phyloP scores from a whole-genome alignment of 2,329 filamentous ascomycete species.

The Ophioceras dolichostomum region DNA sequence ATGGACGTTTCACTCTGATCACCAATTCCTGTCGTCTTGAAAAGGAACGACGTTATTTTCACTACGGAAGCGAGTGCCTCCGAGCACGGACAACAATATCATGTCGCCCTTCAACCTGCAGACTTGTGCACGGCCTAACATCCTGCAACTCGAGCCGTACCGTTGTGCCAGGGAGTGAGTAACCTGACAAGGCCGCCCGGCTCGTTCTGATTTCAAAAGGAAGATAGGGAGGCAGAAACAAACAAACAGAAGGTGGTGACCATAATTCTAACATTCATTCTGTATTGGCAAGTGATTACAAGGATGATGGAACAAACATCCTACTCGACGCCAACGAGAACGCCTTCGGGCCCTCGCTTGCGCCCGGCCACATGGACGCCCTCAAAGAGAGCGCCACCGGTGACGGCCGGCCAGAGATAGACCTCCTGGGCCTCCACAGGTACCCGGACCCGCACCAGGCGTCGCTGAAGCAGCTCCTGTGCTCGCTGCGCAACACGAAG shows the following conservation, averaged over 20 bases:
- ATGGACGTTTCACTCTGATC: no score
- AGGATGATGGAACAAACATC: slow-evolving; percentile 92
- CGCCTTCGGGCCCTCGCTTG: slow-evolving; percentile 75
- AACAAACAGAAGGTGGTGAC: no score
- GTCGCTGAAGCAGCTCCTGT: slow-evolving; percentile 76
- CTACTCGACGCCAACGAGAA: slow-evolving; percentile 98
- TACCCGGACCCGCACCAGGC: slow-evolving; percentile 95
- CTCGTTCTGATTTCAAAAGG: no score
- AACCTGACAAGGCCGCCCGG: no score
- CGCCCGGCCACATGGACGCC: slow-evolving; percentile 31
- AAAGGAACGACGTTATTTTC: no score
- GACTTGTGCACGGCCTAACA: slow-evolving; percentile 65
- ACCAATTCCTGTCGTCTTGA: no score
- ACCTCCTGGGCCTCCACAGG: slow-evolving; percentile 75
- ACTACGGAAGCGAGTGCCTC: no score
- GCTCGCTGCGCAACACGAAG: slow-evolving; percentile 76
- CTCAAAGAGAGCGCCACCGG: slow-evolving; percentile 18
- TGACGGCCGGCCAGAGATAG: slow-evolving; percentile 44
- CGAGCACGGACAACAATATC: not conserved
- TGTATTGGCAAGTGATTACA: slow-evolving; percentile 99
- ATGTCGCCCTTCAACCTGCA: slow-evolving; percentile 61
- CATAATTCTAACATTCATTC: no score
- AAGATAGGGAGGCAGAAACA: no score
- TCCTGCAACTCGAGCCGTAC: slow-evolving; percentile 65
- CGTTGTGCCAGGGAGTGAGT: slow-evolving; percentile 71